Evolutionary conservation across 306 rosid genomes (phyloP).

Genomic region (Prunus mira): DNA sequence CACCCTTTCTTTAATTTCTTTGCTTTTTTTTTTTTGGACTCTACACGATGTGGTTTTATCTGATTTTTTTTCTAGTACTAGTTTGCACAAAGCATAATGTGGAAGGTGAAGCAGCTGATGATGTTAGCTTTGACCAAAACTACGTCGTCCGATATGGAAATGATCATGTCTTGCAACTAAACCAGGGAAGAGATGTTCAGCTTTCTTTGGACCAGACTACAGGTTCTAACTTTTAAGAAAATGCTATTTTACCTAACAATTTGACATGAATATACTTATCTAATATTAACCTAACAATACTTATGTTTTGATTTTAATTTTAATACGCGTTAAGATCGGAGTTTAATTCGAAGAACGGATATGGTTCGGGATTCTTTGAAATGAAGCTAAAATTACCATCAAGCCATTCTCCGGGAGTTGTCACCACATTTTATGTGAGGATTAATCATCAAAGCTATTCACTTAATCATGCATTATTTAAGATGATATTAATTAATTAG

Average conservation of each 20-base stretch:
- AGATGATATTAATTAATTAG: background rate
- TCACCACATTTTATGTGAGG: slow-evolving; percentile 40
- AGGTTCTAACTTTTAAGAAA: slow-evolving; percentile 11
- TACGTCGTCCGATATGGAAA: slow-evolving; percentile 1
- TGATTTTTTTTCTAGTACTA: background rate
- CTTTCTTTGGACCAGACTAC: slow-evolving; percentile 15
- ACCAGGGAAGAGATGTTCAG: slow-evolving; percentile 15
- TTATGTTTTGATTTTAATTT: background rate
- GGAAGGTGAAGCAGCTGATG: background rate
- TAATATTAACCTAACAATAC: too few species aligned
- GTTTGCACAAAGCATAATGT: background rate
- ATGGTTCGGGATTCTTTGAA: slow-evolving; percentile 50
- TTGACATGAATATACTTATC: too few species aligned
- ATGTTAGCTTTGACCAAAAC: background rate
- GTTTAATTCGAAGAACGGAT: slow-evolving; percentile 35
- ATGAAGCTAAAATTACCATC: slow-evolving; percentile 37
- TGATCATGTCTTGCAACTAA: background rate
- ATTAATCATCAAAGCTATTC: background rate
- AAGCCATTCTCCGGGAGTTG: slow-evolving; percentile 32
- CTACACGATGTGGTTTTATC: background rate
- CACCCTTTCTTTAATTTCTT: background rate
- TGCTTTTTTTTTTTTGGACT: background rate
- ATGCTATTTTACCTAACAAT: too few species aligned
- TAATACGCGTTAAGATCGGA: slow-evolving; percentile 27
- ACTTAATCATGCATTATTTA: background rate